Evolutionary conservation across 2,329 filamentous ascomycete genomes (phyloP), one percentile per base, ranked within the genome.

Genomic region (Penicillium sp.): DNA sequence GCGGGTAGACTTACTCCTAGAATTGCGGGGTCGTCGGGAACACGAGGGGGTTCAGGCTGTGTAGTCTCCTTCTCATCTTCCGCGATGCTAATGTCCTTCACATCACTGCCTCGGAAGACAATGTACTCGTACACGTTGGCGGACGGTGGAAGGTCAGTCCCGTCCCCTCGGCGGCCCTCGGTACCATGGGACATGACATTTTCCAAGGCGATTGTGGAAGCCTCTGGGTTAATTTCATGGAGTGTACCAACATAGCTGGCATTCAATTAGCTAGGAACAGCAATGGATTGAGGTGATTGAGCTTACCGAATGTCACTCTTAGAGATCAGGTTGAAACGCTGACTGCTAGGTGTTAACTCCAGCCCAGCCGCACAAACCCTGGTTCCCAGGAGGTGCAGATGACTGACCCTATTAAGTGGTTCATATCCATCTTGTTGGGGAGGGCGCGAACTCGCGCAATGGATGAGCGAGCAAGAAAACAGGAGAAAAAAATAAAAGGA

Each of bases 101-200:
- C 94, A 80, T 99, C 94, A 75, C 91, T 97, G 67, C 94, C 94
- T 58, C 93, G 89, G 77, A 99, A 99, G 62, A 99, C 92, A 70
- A 99, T 97, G 79, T 97, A 97, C 73, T 97, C 94, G 80, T 97
- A 99, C 69, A 96, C 84, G 72, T 90, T 90, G 59, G 94, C 88
- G 31, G 90, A 93, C 3, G 91, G 84, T 35, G 89, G 79, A 55
- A 96, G 89, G 77, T 96, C 92, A 18, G 88, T 84, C 18, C 88
- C 87, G 65, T 88, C 86, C 64, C 82, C 85, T 70, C 88, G 88
- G 62, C 94, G 90, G 54, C 92, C 92, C 79, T 99, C 94, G 27
- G 94, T 97, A 66, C 94, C 94, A 71, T 88, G 95, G 3, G 93
- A 97, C 61, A 87, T 85, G 73, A 99, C 94, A 84, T 96, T 93